Evolutionary conservation across 441 rosid species (phyloP), one percentile per base, ranked within the genome.

Genomic region (Adansonia gregorii): DNA sequence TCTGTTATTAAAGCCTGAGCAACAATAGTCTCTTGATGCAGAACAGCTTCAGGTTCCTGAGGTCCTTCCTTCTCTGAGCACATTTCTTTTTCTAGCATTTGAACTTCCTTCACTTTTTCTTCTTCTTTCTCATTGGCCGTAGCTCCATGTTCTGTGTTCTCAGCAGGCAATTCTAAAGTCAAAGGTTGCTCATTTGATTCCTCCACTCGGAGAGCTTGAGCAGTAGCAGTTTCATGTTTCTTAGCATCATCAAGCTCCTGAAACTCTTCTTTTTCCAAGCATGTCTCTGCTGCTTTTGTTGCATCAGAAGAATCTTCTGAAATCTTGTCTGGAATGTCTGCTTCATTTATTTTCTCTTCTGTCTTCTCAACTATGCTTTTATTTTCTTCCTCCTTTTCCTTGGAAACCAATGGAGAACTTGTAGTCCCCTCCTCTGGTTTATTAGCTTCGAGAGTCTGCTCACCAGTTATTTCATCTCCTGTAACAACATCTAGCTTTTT

Each of bases 61-160:
- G 49, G 72, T 22, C 72, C 61, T 35, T 84, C 86, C 75, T 78
- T 82, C 60, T 81, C 65, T 31, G 20, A 51, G 55, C 55, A 51
- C 3, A 14, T 51, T 51, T 51, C 55, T 12, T 15, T 51, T 64
- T 81, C 65, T n/a, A 20, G 78, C 41, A 63, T 76, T 66, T 67
- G 70, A 52, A 22, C 72, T 52, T 75, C 72, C 72, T 52, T 78
- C 27, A 66, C 49, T 55, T 78, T 82, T 56, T 56, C 83, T 48
- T 85, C 81, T 43, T 72, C 78, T 35, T 77, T 75, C 46, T 80
- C 85, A 48, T 67, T 20, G 55, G 77, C 78, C 72, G 67, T 68
- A 64, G 78, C 80, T 78, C 48, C 78, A 61, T 61, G 76, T 22
- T 66, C 75, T 19, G 77, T 82, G 78, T 83, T 79, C 79, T 83